Evolutionary conservation across 1,139 yeast genomes (phyloP).

Genomic region (Diutina neorugosa): DNA sequence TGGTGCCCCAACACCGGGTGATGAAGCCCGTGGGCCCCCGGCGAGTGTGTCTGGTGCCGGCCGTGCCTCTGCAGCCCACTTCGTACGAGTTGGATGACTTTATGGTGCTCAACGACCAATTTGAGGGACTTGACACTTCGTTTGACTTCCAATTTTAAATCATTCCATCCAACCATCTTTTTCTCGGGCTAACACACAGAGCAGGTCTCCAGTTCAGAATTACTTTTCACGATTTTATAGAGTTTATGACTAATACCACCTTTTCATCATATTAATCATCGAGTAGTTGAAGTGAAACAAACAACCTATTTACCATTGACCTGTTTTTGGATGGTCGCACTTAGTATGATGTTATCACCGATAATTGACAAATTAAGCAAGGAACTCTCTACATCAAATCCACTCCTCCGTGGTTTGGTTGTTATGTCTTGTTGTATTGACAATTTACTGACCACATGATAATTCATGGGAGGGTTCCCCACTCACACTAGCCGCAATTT

Average conservation of each 20-base stretch:
- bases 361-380: no score
- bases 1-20: background rate
- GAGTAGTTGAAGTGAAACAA: no score
- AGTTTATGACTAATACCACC: background rate
- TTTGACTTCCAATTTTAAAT: background rate
- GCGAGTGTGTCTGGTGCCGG: slow-evolving; percentile 2
- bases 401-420: no score
- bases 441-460: no score
- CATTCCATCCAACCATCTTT: background rate
- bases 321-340: background rate
- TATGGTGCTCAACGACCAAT: background rate
- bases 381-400: no score
- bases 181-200: background rate
- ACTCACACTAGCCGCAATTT: no score
- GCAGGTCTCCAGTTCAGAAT: background rate
- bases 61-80: background rate
- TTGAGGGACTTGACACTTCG: slow-evolving; percentile 4
- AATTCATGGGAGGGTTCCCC: no score
- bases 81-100: background rate
- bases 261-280: background rate
- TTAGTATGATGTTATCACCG: no score
- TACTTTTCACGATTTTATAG: background rate
- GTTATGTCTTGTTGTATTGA: no score
- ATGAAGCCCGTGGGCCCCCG: background rate
- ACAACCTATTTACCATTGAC: background rate